Evolutionary conservation across 176 grass and related monocot genomes (phyloP), one percentile per base, ranked within the genome.

Genomic region (Bolboschoenus planiculmis): DNA sequence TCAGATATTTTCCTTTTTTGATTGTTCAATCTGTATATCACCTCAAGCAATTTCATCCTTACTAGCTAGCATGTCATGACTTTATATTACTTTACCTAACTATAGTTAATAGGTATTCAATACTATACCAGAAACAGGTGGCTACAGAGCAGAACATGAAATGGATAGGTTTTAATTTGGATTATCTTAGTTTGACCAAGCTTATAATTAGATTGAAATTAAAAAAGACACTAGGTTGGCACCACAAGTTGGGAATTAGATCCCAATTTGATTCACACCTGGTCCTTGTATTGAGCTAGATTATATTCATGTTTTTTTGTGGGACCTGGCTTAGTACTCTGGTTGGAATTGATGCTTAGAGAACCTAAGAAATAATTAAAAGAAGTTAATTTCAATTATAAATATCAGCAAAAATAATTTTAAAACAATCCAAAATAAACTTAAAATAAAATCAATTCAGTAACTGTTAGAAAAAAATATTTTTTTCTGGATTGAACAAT

Each of bases 211-310:
- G 23, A 30, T 76, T 44, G 51, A 76, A 76, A 29, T 50, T 16
- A 18, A 27, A 51, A 75, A 76, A 6, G 20, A 14, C 14, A 6
- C 44, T 31, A 51, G 43, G 29, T 51, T 76, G 26, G 23, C 72
- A 76, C 72, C 72, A 9, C 26, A 10, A 20, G 14, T 51, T 76
- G 46, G 14, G 72, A 74, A 33, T 76, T 16, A 8, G 14, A 47
- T 76, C 44, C 44, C 26, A 76, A 50, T 50, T 23, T 76, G 24
- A 51, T 76, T 76, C 46, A 48, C 72, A 76, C 51, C 72, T 31
- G 42, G 43, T 40, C 21, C 20, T 63, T 13, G 31, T 8, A 15
- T 29, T 63, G 26, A 63, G 13, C 27, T 30, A 63, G 24, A 68
- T 68, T 37, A 40, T 68, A 68, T 68, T 68, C 64, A 68, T 63